These are phyloP conservation scores for Penicillium diatomitis DNA, from an alignment of 495 filamentous ascomycete genomes.

Conservation along the genomic window DNA sequence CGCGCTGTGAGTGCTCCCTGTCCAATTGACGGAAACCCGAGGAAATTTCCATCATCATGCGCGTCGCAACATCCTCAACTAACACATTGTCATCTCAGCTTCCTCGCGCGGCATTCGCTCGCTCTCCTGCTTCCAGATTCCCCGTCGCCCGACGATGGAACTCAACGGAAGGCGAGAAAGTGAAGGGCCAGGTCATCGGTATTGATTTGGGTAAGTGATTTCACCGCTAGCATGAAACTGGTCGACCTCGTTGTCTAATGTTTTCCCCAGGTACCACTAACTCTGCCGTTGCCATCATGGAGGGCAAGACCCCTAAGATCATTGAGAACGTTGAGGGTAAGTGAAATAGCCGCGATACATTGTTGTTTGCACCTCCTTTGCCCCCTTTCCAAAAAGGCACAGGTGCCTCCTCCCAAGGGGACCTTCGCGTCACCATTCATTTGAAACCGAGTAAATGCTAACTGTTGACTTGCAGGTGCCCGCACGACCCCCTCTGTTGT, in stretches of 20 bases:
- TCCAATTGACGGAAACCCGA: constrained; percentile 6
- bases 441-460: no score
- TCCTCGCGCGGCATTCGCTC: constrained; percentile 40
- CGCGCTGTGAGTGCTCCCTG: constrained; percentile 56
- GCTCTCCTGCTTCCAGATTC: constrained; percentile 44
- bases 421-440: no score
- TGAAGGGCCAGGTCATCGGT: constrained; percentile 94
- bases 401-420: no score
- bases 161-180: constrained; percentile 71
- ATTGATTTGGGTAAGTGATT: constrained; percentile 85
- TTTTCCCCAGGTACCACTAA: constrained; percentile 75
- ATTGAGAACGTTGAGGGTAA: constrained; percentile 96
- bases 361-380: constrained; percentile 3
- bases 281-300: constrained; percentile 96
- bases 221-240: not conserved
- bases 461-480: constrained; percentile 49
- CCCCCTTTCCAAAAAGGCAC: not conserved
- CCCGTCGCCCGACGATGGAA: constrained; percentile 67
- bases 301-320: constrained; percentile 89
- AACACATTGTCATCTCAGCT: constrained; percentile 21
- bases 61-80: constrained; percentile 15
- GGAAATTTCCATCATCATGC: constrained; percentile 3
- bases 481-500: constrained; percentile 96
- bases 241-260: constrained; percentile 6
- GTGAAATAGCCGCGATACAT: constrained; percentile 14